Evolutionary conservation across 75 land plant genomes (phyloP).

Genomic region (Pinus albicaulis): DNA sequence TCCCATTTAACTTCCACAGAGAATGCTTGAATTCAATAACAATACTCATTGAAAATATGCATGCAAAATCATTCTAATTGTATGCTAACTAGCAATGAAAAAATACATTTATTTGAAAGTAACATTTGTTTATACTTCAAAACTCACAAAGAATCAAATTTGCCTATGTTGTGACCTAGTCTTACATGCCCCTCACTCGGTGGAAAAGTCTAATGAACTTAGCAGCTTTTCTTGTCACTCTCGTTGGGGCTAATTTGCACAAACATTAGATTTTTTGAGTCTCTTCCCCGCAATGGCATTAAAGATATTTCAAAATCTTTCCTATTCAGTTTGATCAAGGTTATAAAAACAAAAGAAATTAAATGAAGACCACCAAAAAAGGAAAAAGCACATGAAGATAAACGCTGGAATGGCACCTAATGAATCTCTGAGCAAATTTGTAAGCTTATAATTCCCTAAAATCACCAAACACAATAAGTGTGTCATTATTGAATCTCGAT

Average conservation of each 20-base stretch:
- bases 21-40: not conserved
- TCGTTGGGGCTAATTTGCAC: too few relatives aligned
- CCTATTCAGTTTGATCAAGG: too few relatives aligned
- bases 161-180: conserved; percentile 78
- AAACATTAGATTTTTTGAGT: conserved; percentile 94
- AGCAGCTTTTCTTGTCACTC: conserved; percentile 80
- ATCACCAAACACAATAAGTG: not conserved
- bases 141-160: conserved; percentile 77
- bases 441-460: conserved; percentile 93
- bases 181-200: conserved; percentile 91
- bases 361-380: too few relatives aligned
- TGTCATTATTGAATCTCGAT: not conserved
- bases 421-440: conserved; percentile 92
- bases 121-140: too few relatives aligned
- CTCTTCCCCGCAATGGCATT: conserved; percentile 67
- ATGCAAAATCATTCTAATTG: too few relatives aligned
- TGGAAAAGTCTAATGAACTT: conserved; percentile 90
- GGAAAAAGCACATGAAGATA: not conserved
- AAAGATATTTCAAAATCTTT: too few relatives aligned
- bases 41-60: too few relatives aligned
- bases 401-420: conserved; percentile 53
- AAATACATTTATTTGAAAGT: not conserved
- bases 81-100: too few relatives aligned
- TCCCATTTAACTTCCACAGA: not conserved
- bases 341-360: too few relatives aligned